Evolutionary conservation across 495 filamentous ascomycete genomes (phyloP), one percentile per base, ranked within the genome.

Genomic region (Penicillium coprophilum): DNA sequence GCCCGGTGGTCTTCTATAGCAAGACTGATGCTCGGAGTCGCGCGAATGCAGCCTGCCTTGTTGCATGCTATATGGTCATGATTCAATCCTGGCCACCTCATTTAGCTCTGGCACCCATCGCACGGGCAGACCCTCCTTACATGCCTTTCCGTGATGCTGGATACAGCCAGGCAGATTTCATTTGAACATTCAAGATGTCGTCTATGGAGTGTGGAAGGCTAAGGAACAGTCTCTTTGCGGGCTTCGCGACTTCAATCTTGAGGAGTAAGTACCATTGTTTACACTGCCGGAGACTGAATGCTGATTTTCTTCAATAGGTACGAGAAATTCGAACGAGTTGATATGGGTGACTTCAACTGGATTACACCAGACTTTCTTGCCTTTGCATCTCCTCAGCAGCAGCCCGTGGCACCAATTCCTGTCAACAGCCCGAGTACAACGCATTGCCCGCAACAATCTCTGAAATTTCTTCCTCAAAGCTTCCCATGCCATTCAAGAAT

Each of bases 271-370:
- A 31, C 15, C 20, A 15, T 11, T 50, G 4, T 45, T 44, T 28
- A 5, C 24, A 38, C 3, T 13, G 23, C 2, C 50, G 6, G 38
- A 34, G 8, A 11, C 32, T 13, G 20, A 9, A 13, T 13, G 43
- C 68, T 78, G 46, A 78, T 56, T 44, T 1, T 11, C 8, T 11
- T 10, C n/a, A 15, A 19, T 51, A 89, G 86, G 40, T 91, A 99
- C 66, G 94, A 99, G 74, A 87, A 83, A 65, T 99, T 83, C 59
- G 94, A 99, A 72, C 82, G 94, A 51, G 94, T 97, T 3, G 95
- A 99, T 63, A 92, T 96, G 80, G 94, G 94, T 54, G 94, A 99
- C 72, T 99, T 99, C 87, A 99, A 99, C 79, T 99, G 94, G 94
- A 80, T 99, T 45, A 95, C 92, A 11, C 92, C 92, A 13, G 78